Conservation (phyloP, 2,329 filamentous ascomycete genomes). For the Exophiala lecanii-corni region DNA sequence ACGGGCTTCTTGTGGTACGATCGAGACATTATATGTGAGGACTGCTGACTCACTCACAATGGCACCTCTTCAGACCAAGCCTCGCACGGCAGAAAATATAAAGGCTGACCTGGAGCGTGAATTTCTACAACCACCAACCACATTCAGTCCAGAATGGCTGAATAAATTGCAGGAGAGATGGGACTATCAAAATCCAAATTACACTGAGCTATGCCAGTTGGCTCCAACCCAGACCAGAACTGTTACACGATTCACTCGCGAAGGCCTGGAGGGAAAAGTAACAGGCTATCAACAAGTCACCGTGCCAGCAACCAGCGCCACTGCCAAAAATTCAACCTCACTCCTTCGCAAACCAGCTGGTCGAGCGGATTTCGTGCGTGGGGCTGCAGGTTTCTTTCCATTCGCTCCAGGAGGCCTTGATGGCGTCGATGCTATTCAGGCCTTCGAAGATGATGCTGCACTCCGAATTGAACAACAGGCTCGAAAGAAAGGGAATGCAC, state of each 20-base stretch:
- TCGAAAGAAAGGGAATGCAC: slow-evolving; percentile 40
- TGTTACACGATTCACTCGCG: slow-evolving; percentile 85
- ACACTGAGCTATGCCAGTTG: slow-evolving; percentile 78
- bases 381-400: slow-evolving; percentile 88
- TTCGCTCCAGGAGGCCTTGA: slow-evolving; percentile 90
- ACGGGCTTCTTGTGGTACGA: no score
- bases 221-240: slow-evolving; percentile 90
- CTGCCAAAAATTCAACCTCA: slow-evolving; percentile 92
- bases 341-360: slow-evolving; percentile 79
- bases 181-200: slow-evolving; percentile 69
- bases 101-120: slow-evolving; percentile 68
- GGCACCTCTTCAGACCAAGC: no score
- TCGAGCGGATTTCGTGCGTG: slow-evolving; percentile 84
- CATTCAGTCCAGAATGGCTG: slow-evolving; percentile 81
- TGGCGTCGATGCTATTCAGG: slow-evolving; percentile 77
- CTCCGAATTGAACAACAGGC: slow-evolving; percentile 46
- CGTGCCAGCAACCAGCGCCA: slow-evolving; percentile 80
- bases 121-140: slow-evolving; percentile 72
- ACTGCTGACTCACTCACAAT: no score
- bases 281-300: slow-evolving; percentile 94
- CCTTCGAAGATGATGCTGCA: slow-evolving; percentile 69
- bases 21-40: no score
- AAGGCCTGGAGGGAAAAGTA: slow-evolving; percentile 86
- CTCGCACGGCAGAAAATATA: slow-evolving; percentile 41
- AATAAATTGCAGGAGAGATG: slow-evolving; percentile 83